These are phyloP conservation scores for Mucuna pruriens DNA, from an alignment of 306 rosid species.

Conservation along the genomic window DNA sequence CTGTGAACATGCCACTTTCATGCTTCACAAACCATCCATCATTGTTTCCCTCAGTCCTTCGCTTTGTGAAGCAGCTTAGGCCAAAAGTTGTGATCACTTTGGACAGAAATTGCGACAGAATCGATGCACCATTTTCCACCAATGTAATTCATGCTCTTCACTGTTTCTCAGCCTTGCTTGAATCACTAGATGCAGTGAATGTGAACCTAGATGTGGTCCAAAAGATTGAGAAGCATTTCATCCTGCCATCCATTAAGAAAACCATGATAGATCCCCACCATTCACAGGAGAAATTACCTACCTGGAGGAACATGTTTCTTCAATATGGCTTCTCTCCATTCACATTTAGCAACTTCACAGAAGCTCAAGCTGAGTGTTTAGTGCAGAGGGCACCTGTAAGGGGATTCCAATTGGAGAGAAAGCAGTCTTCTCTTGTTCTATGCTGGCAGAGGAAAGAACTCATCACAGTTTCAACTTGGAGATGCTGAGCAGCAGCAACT, in stretches of 20 bases:
- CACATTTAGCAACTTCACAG: conserved; percentile 82
- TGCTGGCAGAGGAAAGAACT: conserved; percentile 96
- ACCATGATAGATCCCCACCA: conserved; percentile 52
- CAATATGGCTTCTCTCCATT: conserved; percentile 78
- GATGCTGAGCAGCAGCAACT: conserved; percentile 56
- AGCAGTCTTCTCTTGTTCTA: conserved; percentile 71
- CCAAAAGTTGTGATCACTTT: conserved; percentile 76
- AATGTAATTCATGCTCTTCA: conserved; percentile 64
- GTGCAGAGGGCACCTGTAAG: conserved; percentile 82
- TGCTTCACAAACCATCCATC: conserved; percentile 55
- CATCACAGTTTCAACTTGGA: conserved; percentile 78
- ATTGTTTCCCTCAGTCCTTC: conserved; percentile 62
- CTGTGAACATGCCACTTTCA: conserved; percentile 71
- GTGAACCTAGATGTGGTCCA: conserved; percentile 69
- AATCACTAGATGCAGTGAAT: conserved; percentile 81
- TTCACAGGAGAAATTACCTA: conserved; percentile 53
- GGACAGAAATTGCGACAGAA: conserved; percentile 65
- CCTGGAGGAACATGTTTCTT: conserved; percentile 67
- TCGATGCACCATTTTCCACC: conserved; percentile 61
- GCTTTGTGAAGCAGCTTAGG: conserved; percentile 71
- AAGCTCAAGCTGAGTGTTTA: conserved; percentile 90
- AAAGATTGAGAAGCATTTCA: conserved; percentile 77
- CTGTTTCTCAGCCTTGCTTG: conserved; percentile 68
- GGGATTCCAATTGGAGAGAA: conserved; percentile 89
- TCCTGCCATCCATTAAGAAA: conserved; percentile 84